These are phyloP conservation scores for Lodderomyces orthopsilosis DNA, from an alignment of 1,139 yeast genomes.

Conservation along the genomic window DNA sequence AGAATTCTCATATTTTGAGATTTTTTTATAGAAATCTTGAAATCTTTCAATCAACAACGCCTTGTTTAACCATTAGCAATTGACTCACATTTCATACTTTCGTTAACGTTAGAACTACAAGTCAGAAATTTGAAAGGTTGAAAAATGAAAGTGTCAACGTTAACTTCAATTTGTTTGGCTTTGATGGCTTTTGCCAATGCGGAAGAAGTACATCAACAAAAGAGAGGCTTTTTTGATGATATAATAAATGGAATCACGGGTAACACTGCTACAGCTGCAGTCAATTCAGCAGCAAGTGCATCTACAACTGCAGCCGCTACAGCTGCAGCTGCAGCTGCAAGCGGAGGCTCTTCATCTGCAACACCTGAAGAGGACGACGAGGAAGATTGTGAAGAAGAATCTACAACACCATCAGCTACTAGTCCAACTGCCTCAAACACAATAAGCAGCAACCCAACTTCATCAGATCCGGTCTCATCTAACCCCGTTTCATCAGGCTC, in stretches of 20 bases:
- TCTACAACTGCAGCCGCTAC: constrained; percentile 14
- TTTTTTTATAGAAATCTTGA: too few species aligned
- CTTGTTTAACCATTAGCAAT: background rate
- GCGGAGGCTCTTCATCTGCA: constrained; percentile 4
- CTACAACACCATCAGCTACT: constrained; percentile 1
- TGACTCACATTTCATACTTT: constrained; percentile 3
- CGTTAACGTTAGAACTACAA: constrained; percentile 3
- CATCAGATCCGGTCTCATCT: constrained; percentile 2
- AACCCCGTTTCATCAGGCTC: constrained; percentile 1
- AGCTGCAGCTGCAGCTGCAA: constrained; percentile 10
- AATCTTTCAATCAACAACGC: background rate
- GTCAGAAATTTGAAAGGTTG: background rate
- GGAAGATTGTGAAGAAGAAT: constrained; percentile 3
- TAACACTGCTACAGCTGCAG: constrained; percentile 13
- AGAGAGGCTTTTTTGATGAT: constrained; percentile 16
- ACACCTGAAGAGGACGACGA: constrained; percentile 7
- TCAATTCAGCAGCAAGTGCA: constrained; percentile 13
- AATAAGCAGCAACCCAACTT: background rate
- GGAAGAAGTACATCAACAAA: constrained; percentile 8
- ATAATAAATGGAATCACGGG: constrained; percentile 4
- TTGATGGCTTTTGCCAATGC: constrained; percentile 13
- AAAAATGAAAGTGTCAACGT: constrained; percentile 11
- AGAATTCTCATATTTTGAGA: background rate
- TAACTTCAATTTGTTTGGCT: constrained; percentile 11
- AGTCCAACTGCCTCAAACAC: constrained; percentile 2